Evolutionary conservation across 306 rosid genomes (phyloP), one percentile per base, ranked within the genome.

Genomic region (Pyrus pyrifolia): DNA sequence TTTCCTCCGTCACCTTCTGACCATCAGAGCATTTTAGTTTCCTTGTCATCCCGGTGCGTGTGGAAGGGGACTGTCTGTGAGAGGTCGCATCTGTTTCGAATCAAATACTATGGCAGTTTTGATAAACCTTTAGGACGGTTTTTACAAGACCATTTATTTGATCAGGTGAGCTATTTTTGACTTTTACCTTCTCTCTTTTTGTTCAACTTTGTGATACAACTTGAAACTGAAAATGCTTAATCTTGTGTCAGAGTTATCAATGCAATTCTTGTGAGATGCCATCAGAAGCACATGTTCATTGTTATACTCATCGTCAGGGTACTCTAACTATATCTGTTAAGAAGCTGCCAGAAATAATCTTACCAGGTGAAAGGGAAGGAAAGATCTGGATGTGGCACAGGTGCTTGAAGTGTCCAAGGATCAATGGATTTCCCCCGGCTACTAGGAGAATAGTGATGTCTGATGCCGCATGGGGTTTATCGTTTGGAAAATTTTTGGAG

Each of bases 381-480:
- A 96, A 89, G 85, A 92, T 96, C 77, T 96, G 99, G 99, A 96
- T 96, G 98, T 96, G 99, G 99, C 99, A 96, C 67, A 88, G 99
- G 78, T 96, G 99, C 87, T 71, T 96, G 84, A 89, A 91, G 74
- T 96, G 99, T 79, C 99, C 98, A 62, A 88, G 97, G 79, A 81
- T 66, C 78, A 83, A 83, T 77, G 97, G 99, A n/a, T 96, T 89
- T 83, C 99, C 99, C 70, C 97, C 97, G 67, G 96, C 99, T 62
- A 96, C 97, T 67, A 88, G 84, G 40, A 87, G 99, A 87, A 87
- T 96, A 80, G 81, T 96, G 71, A 96, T 96, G 99, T 92, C 99
- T 70, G 97, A 96, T 86, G 99, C 99, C 76, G 99, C 99, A 35
- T 96, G 99, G 99, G 99, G 98, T 79, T 87, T 96, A 79, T 96